A percentile compares a stretch with the other conserved stretches of the same genome.
phyloP scores from a whole-genome alignment of 306 rosid genomes.

The Mimosa bimucronata region DNA sequence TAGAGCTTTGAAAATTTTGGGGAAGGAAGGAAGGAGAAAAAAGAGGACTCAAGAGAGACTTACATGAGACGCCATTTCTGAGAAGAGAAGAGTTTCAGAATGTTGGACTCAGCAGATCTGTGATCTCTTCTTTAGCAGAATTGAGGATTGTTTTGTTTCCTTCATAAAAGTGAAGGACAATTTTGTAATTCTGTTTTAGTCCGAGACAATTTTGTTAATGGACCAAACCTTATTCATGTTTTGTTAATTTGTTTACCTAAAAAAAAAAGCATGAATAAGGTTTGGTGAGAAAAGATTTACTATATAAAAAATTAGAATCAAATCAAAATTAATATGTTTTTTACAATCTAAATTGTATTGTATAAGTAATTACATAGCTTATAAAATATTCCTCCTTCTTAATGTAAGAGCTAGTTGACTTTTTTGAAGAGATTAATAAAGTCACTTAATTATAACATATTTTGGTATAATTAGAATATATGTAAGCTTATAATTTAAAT shows the following conservation, averaged over 20 bases:
- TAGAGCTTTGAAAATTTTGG: not conserved
- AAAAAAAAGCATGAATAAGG: too few relatives aligned
- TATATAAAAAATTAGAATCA: too few relatives aligned
- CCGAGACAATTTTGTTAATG: too few relatives aligned
- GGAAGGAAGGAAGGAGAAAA: not conserved
- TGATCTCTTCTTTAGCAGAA: not conserved
- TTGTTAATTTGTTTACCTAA: too few relatives aligned
- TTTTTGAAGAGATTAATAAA: too few relatives aligned
- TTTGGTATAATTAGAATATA: too few relatives aligned
- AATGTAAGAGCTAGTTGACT: too few relatives aligned
- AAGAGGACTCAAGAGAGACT: not conserved
- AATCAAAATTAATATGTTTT: too few relatives aligned
- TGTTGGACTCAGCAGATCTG: not conserved
- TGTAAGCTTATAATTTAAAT: too few relatives aligned
- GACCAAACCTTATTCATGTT: not conserved
- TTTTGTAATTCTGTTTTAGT: not conserved
- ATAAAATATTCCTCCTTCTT: too few relatives aligned
- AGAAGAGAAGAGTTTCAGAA: not conserved
- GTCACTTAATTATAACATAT: too few relatives aligned
- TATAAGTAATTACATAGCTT: not conserved
- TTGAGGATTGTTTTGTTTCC: not conserved
- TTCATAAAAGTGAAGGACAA: not conserved
- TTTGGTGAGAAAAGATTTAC: not conserved
- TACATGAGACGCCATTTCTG: constrained; percentile 26
- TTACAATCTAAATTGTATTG: not conserved